Evolutionary conservation across 768 basidiomycete species (phyloP).

Genomic region (Podaxis carcinomalis): DNA sequence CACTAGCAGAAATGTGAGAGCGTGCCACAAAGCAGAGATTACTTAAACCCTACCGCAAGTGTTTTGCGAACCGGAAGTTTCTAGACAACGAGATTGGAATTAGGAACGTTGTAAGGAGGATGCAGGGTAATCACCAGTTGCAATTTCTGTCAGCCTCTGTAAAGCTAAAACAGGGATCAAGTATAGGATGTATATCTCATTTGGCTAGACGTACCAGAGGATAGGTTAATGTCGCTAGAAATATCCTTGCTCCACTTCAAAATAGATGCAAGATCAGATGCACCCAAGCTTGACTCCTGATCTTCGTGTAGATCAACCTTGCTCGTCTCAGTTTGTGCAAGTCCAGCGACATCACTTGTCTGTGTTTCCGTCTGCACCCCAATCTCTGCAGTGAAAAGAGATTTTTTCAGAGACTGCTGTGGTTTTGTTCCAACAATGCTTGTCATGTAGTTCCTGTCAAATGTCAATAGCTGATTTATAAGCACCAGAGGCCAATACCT

Average conservation of each 20-base stretch:
- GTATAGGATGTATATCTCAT: neutral
- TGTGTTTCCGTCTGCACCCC: slow-evolving; percentile 60
- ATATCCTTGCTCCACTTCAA: slow-evolving; percentile 75
- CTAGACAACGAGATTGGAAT: slow-evolving; percentile 23
- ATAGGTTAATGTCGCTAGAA: slow-evolving; percentile 66
- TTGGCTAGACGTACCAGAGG: slow-evolving; percentile 39
- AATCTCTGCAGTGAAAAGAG: slow-evolving; percentile 54
- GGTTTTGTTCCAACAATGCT: slow-evolving; percentile 39
- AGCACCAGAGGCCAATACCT: slow-evolving; percentile 20
- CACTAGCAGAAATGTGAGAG: slow-evolving; percentile 29
- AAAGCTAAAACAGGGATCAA: slow-evolving; percentile 35
- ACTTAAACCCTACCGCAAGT: slow-evolving; percentile 41
- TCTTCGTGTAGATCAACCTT: slow-evolving; percentile 40
- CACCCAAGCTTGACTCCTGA: slow-evolving; percentile 53
- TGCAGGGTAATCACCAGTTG: slow-evolving; percentile 41
- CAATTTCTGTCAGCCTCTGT: slow-evolving; percentile 68
- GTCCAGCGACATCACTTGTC: slow-evolving; percentile 21
- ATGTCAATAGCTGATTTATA: neutral
- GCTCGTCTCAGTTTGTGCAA: slow-evolving; percentile 22
- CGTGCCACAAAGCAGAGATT: neutral
- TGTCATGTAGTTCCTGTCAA: slow-evolving; percentile 45
- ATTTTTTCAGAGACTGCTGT: slow-evolving; percentile 45
- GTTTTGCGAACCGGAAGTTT: slow-evolving; percentile 62
- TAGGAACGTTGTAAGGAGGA: neutral
- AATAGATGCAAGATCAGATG: slow-evolving; percentile 62